Base-by-base conservation (phyloP, 208 protist species). In the Wallacemonas sp. region DNA sequence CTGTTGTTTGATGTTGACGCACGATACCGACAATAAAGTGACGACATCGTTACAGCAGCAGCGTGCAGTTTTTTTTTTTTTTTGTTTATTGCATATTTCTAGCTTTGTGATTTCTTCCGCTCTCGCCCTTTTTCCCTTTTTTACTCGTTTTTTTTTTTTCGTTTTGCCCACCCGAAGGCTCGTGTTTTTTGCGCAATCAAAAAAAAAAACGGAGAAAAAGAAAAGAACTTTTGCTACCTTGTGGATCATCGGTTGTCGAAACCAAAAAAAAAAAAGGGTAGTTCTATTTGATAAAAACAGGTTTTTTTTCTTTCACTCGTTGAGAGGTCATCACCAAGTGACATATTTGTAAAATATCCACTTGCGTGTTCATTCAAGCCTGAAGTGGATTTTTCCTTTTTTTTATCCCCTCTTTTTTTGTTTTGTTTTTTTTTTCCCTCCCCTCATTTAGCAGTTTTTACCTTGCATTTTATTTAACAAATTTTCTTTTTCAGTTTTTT, bases 251-350 rank as follows among this genome's bases (percentile, higher is more conserved):
- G n/a, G n/a, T n/a, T n/a, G n/a, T n/a, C n/a, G n/a, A n/a, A n/a
- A n/a, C n/a, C n/a, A n/a, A n/a, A n/a, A n/a, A n/a, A n/a, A n/a
- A n/a, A n/a, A n/a, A n/a, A n/a, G n/a, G n/a, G n/a, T n/a, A n/a
- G n/a, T n/a, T n/a, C n/a, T n/a, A n/a, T n/a, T n/a, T n/a, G n/a
- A n/a, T n/a, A n/a, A n/a, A n/a, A n/a, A n/a, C n/a, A n/a, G n/a
- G n/a, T 21, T 59, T 41, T 59, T 59, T 17, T 59, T 59, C 19
- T 59, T 39, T 59, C 33, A 8, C 26, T 39, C n/a, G n/a, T n/a
- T n/a, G n/a, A n/a, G n/a, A n/a, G n/a, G n/a, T n/a, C n/a, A n/a
- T n/a, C n/a, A n/a, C n/a, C n/a, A n/a, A n/a, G n/a, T n/a, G n/a
- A n/a, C n/a, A n/a, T n/a, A n/a, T n/a, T n/a, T n/a, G n/a, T n/a